Evolutionary conservation across 2,329 filamentous ascomycete species (phyloP), one percentile per base, ranked within the genome.

Genomic region (Alternaria angustiovoidea): DNA sequence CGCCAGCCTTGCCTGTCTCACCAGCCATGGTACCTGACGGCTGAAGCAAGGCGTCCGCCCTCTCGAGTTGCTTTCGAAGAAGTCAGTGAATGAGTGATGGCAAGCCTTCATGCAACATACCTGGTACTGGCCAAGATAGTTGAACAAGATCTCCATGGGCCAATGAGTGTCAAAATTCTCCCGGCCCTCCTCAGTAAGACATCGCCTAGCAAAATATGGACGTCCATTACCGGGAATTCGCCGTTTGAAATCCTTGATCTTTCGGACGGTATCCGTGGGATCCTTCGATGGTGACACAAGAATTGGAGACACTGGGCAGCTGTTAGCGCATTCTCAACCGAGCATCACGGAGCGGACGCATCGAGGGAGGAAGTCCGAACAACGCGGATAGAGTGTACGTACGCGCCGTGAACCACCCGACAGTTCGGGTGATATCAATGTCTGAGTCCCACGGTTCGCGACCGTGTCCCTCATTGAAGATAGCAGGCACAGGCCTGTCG

Each of bases 101-200:
- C 5, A 24, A 42, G 11, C 12, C 18, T 41, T 42, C 39, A 42
- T 2, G 7, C 12, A 16, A 43, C 62, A 79, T 82, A 73, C 83
- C 55, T 85, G 82, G 24, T 84, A 76, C 0, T 82, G 81, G 7
- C 86, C 85, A 2, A 83, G 79, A 64, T 86, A 87, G 55, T 82
- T 87, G 69, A 89, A 88, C 41, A 87, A 81, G 49, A 89, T 80
- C 68, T 89, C 87, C 57, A 87, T 82, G 0, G 81, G 81, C 69
- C 75, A 80, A 26, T 81, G 80, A 18, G 76, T 76, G 2, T 62
- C 57, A 42, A 75, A 77, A 1, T 58, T 59, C 20, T 76, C 66
- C 2, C 62, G 66, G 2, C 75, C 75, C n/a, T 73, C 67, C 11
- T 57, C 24, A 0, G 74, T 77, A 5, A 77, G 71, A 54, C 66